Percentiles rank a stretch among this genome's conserved stretches.
phyloP scores from a whole-genome alignment of 2,329 filamentous ascomycete genomes.

The Rugonectria rugulosa region DNA sequence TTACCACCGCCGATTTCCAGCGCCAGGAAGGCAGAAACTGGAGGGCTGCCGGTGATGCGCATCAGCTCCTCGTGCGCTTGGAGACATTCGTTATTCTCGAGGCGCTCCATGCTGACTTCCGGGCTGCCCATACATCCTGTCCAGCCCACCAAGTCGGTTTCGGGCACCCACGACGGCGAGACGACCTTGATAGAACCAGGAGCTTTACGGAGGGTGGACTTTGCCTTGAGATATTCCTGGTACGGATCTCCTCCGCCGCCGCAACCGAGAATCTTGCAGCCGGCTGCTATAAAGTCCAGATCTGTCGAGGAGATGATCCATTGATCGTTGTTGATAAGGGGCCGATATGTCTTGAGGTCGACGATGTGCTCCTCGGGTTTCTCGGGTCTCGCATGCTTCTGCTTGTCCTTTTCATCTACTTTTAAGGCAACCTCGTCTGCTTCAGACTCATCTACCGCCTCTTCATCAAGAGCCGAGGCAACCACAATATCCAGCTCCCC shows the following conservation, averaged over 20 bases:
- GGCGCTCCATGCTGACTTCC: constrained; percentile 20
- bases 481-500: no score
- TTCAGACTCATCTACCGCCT: no score
- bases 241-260: constrained; percentile 56
- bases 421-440: no score
- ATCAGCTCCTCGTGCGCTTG: no score
- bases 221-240: neutral
- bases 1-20: constrained; percentile 61
- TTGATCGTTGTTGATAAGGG: constrained; percentile 52
- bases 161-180: neutral
- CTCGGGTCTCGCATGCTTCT: neutral
- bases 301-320: constrained; percentile 64
- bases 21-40: neutral
- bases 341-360: constrained; percentile 52
- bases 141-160: constrained; percentile 12
- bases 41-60: no score
- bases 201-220: neutral
- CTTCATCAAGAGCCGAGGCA: no score
- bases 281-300: constrained; percentile 58
- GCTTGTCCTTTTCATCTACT: neutral
- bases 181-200: no score
- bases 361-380: neutral
- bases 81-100: constrained; percentile 20
- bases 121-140: constrained; percentile 26
- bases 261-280: constrained; percentile 64